Conservation (phyloP, 108 stramenopile genomes). For the Fistulifera pelliculosa region DNA sequence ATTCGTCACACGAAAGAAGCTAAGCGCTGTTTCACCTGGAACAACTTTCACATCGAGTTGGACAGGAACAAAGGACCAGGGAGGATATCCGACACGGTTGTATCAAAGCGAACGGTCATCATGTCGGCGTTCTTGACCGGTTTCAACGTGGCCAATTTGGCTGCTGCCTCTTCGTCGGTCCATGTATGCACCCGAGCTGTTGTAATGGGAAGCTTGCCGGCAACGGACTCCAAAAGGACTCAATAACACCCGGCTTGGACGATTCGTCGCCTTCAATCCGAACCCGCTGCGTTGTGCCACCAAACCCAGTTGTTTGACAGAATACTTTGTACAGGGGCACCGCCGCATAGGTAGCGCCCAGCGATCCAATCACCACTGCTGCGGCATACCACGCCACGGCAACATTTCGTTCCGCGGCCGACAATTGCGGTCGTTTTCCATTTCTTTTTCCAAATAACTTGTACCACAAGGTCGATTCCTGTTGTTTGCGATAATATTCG, state of each 20-base stretch:
- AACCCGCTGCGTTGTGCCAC: constrained; percentile 92
- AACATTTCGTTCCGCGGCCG: constrained; percentile 47
- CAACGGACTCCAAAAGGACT: constrained; percentile 14
- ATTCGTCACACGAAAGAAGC: constrained; percentile 95
- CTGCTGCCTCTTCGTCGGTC: constrained; percentile 85
- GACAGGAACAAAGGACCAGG: constrained; percentile 91
- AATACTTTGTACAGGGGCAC: constrained; percentile 99
- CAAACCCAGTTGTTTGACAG: constrained; percentile 98
- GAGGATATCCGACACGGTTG: constrained; percentile 87
- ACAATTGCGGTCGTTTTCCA: constrained; percentile 7
- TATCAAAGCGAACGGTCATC: constrained; percentile 92
- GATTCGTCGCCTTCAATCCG: constrained; percentile 28
- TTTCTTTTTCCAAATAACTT: constrained; percentile 2
- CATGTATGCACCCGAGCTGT: constrained; percentile 56
- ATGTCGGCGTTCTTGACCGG: constrained; percentile 83
- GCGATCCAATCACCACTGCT: constrained; percentile 67
- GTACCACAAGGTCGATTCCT: constrained; percentile 14
- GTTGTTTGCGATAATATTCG: constrained; percentile 55
- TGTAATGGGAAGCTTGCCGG: constrained; percentile 7
- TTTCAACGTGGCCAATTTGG: constrained; percentile 60
- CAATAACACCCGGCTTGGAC: constrained; percentile 10
- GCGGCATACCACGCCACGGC: constrained; percentile 70
- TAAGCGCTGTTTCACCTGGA: constrained; percentile 95
- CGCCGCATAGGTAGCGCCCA: constrained; percentile 91
- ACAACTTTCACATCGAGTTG: constrained; percentile 92